phyloP scores from a whole-genome alignment of 805 yeast species.

The Metschnikowia kunwiensis region DNA sequence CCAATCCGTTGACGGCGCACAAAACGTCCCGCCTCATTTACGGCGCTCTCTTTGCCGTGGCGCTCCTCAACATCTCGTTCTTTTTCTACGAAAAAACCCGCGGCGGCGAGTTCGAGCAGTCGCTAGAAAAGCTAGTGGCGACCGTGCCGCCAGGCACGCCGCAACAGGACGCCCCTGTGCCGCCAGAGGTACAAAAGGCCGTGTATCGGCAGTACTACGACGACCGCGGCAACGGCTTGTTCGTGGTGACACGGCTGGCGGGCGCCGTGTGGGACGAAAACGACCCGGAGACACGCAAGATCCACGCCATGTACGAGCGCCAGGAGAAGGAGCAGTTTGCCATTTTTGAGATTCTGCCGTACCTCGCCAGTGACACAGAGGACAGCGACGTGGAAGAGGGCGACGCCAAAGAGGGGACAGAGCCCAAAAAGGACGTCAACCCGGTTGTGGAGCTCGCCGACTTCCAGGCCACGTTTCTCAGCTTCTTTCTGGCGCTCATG shows the following conservation, averaged over 20 bases:
- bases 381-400: not conserved
- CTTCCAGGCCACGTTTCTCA: conserved; percentile 18
- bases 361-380: not conserved
- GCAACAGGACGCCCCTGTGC: not conserved
- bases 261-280: conserved; percentile 8
- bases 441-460: conserved; percentile 6
- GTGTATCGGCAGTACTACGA: conserved; percentile 12
- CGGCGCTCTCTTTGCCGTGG: conserved; percentile 6
- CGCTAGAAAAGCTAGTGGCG: conserved; percentile 4
- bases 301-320: conserved; percentile 1
- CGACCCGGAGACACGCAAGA: conserved; percentile 9
- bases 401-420: not conserved
- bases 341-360: conserved; percentile 8
- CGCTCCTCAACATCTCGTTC: conserved; percentile 4
- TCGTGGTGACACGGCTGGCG: conserved; percentile 10
- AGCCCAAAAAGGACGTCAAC: not conserved
- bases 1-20: conserved; percentile 3
- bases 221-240: conserved; percentile 12
- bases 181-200: not conserved
- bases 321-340: not conserved
- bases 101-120: conserved; percentile 6
- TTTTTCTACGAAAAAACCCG: conserved; percentile 5
- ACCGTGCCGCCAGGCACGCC: conserved; percentile 1
- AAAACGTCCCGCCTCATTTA: conserved; percentile 5
- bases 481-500: conserved; percentile 23